phyloP scores from a whole-genome alignment of 305 asterid species.

The Fraxinus latifolia region DNA sequence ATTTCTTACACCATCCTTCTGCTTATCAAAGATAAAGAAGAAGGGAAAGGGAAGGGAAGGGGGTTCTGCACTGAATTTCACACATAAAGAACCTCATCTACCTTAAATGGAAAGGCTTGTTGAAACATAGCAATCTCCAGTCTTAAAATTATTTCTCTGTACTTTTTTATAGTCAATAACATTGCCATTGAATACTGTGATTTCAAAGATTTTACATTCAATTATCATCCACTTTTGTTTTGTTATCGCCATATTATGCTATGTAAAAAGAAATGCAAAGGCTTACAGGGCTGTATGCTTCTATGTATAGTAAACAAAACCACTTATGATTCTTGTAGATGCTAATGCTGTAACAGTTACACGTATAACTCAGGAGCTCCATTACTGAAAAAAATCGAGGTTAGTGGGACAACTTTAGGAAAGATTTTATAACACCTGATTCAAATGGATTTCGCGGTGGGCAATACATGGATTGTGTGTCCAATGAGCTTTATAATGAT shows the following conservation, averaged over 20 bases:
- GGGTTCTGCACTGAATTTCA: not conserved
- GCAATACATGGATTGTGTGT: not conserved
- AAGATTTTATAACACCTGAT: not conserved
- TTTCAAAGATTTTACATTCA: not conserved
- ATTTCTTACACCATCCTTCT: not conserved
- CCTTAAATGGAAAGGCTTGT: not conserved
- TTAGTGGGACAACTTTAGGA: not conserved
- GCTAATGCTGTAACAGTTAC: not conserved
- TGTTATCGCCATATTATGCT: not conserved
- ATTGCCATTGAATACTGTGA: not conserved
- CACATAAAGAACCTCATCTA: not conserved
- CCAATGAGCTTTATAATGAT: not conserved
- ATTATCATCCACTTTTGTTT: not conserved
- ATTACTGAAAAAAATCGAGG: not conserved
- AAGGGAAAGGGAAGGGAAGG: not conserved
- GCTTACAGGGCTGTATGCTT: not conserved
- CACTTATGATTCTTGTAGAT: not conserved
- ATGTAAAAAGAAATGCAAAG: not conserved
- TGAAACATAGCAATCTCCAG: not conserved
- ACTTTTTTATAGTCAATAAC: not conserved
- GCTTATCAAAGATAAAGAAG: not conserved
- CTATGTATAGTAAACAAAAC: not conserved
- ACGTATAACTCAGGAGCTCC: not conserved
- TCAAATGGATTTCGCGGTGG: not conserved
- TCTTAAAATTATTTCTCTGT: not conserved